Evolutionary conservation across 768 basidiomycete genomes (phyloP), one percentile per base, ranked within the genome.

Genomic region (Hydnum rufescens): DNA sequence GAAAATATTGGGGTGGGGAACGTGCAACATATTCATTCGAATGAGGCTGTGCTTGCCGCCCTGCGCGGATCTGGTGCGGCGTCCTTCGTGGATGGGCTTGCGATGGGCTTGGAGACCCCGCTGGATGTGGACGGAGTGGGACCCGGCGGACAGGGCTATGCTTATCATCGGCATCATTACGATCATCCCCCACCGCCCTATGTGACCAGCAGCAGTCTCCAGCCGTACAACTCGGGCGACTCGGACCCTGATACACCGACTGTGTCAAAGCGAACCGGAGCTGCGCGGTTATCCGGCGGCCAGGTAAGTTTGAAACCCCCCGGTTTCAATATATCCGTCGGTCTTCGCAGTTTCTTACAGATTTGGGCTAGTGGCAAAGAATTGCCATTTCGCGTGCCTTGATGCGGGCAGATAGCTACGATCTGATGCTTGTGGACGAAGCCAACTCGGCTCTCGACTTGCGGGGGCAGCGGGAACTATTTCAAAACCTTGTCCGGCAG

Each of bases 1-100:
- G 83, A 88, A 62, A 92, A 92, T 61, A 77, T 88, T 28, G 88
- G 87, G n/a, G 66, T 90, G 2, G 87, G 88, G 19, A 75, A 72
- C 58, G 74, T 89, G 19, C 73, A 74, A 13, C 73, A 76, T 58
- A 64, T 88, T 56, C 66, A 70, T 32, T 72, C 74, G 50, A 70
- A 71, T 16, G 65, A 68, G 2, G 74, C 75, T 6, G 69, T 90
- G 52, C 68, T 74, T 54, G 65, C 67, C 19, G 86, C 87, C n/a
- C 65, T 88, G 36, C 69, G 69, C 44, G 69, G 82, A 31, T 85
- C 82, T 23, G 80, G 81, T 47, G 86, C 82, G 16, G 75, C 75
- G 50, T 65, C 65, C 16, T 66, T 90, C 36, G 74, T 85, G 32
- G 68, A 75, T 48, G 69, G 74, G 51, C 67, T 88, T 44, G 82